Base-by-base conservation (phyloP, 2,329 filamentous ascomycete species). In the Sporothrix pallida region DNA sequence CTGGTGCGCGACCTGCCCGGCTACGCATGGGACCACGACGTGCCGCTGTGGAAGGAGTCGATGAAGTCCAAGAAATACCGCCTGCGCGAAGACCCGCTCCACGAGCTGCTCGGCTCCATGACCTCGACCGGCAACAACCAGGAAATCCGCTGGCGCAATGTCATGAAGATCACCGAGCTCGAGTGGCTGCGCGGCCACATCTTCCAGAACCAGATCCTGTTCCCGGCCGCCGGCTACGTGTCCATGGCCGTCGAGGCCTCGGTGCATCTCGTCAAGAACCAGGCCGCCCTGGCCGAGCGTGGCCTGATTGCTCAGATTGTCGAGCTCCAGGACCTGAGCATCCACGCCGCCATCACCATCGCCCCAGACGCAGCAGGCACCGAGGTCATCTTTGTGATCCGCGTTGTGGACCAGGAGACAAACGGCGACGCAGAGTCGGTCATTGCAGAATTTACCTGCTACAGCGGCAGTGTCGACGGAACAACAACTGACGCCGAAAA, bases 161-260 rank as follows among this genome's bases (percentile, higher is more conserved):
- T 82, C 46, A 76, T 83, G 69, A 78, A 80, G 48, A 76, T 78
- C 1, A 80, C 81, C 37, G 81, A 82, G 65, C 71, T 83, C 13
- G 83, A 87, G 37, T 87, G 87, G 77, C 82, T 86, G 17, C 81
- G 84, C 68, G 85, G 86, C 75, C 86, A 87, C 80, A 77, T 79
- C 58, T 83, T 87, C 79, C 83, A 86, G 74, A 84, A 82, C 76
- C 82, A 84, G 71, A 82, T 82, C 70, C 82, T 86, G 71, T 86
- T 84, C 76, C 84, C 86, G 23, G 81, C 82, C 26, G 80, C 83
- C 0, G 85, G 84, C 26, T 82, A 82, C 56, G 77, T 84, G 8
- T 82, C 83, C 54, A 84, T 86, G 82, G 79, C 78, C 50, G 74
- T 81, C 15, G 80, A 82, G 75, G 81, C 81, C 0, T 76, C 78